phyloP scores from a whole-genome alignment of 1,284 basidiomycete species.

The Trichosporon asahii region DNA sequence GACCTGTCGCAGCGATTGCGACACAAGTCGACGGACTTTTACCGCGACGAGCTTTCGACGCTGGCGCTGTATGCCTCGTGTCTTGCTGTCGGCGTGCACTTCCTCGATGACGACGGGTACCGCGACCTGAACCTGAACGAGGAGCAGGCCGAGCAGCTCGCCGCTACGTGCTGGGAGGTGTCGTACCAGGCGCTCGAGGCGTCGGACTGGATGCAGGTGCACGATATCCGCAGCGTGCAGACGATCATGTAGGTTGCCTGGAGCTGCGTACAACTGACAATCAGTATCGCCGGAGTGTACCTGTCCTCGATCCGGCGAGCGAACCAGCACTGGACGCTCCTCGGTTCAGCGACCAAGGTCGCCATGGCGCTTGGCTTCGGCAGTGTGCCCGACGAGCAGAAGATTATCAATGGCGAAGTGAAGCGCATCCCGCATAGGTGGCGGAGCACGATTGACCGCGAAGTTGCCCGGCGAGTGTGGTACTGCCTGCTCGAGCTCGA shows the following conservation, averaged over 20 bases:
- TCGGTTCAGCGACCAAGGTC: constrained; percentile 30
- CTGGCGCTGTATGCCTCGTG: constrained; percentile 29
- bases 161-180: constrained; percentile 31
- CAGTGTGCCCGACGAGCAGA: constrained; percentile 20
- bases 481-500: constrained; percentile 31
- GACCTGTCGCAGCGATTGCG: constrained; percentile 23
- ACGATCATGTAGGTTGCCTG: constrained; percentile 26
- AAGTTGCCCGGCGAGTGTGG: constrained; percentile 31
- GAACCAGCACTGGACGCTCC: constrained; percentile 31
- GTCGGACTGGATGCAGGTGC: constrained; percentile 34
- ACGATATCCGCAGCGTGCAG: constrained; percentile 29
- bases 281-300: constrained; percentile 28
- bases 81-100: constrained; percentile 29
- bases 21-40: constrained; percentile 18
- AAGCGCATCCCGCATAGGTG: constrained; percentile 22
- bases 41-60: constrained; percentile 25
- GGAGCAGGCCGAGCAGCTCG: constrained; percentile 33
- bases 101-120: constrained; percentile 28
- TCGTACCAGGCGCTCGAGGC: constrained; percentile 29
- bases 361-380: constrained; percentile 26
- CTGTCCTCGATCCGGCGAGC: constrained; percentile 25
- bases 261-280: background rate
- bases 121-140: constrained; percentile 33
- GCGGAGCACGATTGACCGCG: constrained; percentile 28
- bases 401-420: constrained; percentile 17